phyloP scores from a whole-genome alignment of 2,329 filamentous ascomycete species.

The Periconia macrospinosa region DNA sequence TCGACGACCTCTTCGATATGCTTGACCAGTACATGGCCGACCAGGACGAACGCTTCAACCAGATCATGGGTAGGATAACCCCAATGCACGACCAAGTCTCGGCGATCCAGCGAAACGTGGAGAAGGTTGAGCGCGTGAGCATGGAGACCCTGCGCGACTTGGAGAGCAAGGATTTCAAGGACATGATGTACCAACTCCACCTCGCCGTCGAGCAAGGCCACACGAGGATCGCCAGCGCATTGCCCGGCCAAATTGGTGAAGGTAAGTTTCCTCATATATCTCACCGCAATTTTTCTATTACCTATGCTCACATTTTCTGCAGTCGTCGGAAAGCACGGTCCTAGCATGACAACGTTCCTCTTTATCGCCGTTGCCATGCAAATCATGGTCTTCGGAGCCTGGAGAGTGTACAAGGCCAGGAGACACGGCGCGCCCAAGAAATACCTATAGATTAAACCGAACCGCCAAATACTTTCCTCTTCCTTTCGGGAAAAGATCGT shows the following conservation, averaged over 20 bases:
- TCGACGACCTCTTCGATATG: slow-evolving; percentile 63
- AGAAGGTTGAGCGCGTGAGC: slow-evolving; percentile 57
- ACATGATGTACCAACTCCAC: slow-evolving; percentile 58
- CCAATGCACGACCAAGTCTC: slow-evolving; percentile 35
- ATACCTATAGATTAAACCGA: slow-evolving; percentile 63
- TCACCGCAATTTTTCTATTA: neutral
- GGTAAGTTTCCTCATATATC: slow-evolving; percentile 44
- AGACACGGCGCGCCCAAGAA: slow-evolving; percentile 83
- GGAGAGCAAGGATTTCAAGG: slow-evolving; percentile 60
- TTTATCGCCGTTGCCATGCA: slow-evolving; percentile 76
- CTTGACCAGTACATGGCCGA: slow-evolving; percentile 55
- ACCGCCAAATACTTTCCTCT: neutral
- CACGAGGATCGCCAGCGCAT: slow-evolving; percentile 52
- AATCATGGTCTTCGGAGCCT: slow-evolving; percentile 67
- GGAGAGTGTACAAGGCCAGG: slow-evolving; percentile 78
- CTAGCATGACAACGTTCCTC: slow-evolving; percentile 65
- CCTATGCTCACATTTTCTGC: slow-evolving; percentile 15
- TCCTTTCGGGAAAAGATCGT: neutral
- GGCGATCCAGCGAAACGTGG: slow-evolving; percentile 51
- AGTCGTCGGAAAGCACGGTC: slow-evolving; percentile 58
- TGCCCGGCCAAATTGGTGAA: slow-evolving; percentile 54
- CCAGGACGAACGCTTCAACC: slow-evolving; percentile 60
- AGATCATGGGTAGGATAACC: slow-evolving; percentile 45
- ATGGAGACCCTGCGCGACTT: slow-evolving; percentile 57
- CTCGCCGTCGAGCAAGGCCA: slow-evolving; percentile 57